Evolutionary conservation across 2,329 filamentous ascomycete genomes (phyloP), one percentile per base, ranked within the genome.

Genomic region (Ampelomyces quisqualis): DNA sequence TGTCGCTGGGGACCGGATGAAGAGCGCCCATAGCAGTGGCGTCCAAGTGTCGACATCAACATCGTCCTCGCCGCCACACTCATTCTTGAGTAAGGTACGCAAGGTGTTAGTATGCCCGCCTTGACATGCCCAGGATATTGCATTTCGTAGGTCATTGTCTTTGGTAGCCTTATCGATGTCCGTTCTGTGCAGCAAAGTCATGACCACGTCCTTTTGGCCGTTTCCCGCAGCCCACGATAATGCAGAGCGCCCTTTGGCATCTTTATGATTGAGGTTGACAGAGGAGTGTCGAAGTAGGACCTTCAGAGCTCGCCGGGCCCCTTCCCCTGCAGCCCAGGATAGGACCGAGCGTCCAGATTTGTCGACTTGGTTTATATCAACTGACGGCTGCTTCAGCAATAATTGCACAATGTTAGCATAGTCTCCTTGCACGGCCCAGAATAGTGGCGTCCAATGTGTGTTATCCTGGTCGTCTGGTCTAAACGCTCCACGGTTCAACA

Each of bases 1-100:
- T 6, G 55, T 60, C 20, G 49, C 39, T 0, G 64, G 59, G 8
- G 53, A 57, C n/a, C 33, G 48, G 29, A 17, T 51, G 27, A n/a
- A 37, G 40, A 68, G 54, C 6, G 66, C 63, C 68, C 64, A 70
- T n/a, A 57, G 42, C 13, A 71, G 38, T 3, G 67, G 68, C 10
- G 66, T 65, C 68, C 68, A 71, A 15, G 52, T 51, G 38, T 65
- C 54, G 5, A 58, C 51, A 50, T 71, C 67, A 18, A 34, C 38
- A 6, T 58, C 55, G 40, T 71, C 64, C 17, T 58, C 54, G 3
- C 60, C 64, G n/a, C 49, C 38, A 32, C 48, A 62, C 19, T 50
- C 35, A 26, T 60, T 21, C 15, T 60, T 59, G 2, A 70, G 42
- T 7, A 70, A 55, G 34, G 51, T 51, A 20, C 43, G 22, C 20